Base-by-base conservation (phyloP, 257 asterid genomes). In the Scutellaria galericulata region DNA sequence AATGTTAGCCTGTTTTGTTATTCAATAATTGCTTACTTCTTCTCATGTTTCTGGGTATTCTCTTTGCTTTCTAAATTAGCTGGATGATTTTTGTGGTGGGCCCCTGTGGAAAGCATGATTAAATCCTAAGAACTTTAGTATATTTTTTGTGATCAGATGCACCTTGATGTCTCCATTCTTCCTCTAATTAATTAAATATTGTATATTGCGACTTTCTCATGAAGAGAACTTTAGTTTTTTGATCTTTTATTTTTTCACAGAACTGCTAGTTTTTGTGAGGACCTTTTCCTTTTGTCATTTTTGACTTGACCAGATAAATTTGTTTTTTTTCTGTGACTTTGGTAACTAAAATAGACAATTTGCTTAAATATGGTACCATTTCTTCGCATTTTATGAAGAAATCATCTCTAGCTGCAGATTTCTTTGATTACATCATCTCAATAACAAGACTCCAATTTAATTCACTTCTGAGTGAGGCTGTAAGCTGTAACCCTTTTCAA, bases 21-120 rank as follows among this genome's bases (percentile, higher is more conserved):
- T 22, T 57, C 45, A 40, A 53, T 15, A 27, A 37, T 71, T 50
- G 18, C 31, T 65, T 65, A 58, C 24, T 54, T 62, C 50, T 52
- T 65, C 42, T 50, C 50, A 56, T 64, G 13, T 5, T 55, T 59
- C 64, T 45, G 48, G 13, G 8, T 37, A 63, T 41, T 58, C 44
- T 62, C 18, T 22, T 31, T 64, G 18, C 18, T 18, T 11, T 31
- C 70, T 55, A 63, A 48, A 50, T 41, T 47, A 53, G 57, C 20
- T 7, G 56, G 70, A 22, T 15, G 63, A 31, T 45, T 75, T 79
- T 66, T 59, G 51, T 57, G 75, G 54, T 59, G 3, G 52, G 64
- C 15, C 22, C 18, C 13, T 50, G 12, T 64, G 56, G n/a, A 37
- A 41, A 40, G 7, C 63, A 53, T 57, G 58, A 48, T 63, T 62